Evolutionary conservation across 306 rosid genomes (phyloP), one percentile per base, ranked within the genome.

Genomic region (Trifolium pratense): DNA sequence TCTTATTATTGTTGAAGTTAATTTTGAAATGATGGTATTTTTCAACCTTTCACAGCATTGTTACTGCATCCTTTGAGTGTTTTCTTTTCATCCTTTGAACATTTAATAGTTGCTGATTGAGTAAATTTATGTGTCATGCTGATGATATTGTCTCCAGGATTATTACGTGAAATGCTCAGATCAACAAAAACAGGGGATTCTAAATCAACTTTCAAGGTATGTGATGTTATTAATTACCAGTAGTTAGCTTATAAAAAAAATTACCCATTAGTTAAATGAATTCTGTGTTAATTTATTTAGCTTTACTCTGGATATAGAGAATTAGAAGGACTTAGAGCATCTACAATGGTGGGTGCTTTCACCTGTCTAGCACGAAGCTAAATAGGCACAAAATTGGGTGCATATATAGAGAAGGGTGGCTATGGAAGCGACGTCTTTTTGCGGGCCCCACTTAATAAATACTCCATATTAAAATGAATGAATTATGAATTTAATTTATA

Each of bases 171-270:
- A 82, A 94, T 94, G 99, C 89, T 94, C 43, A 91, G 92, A 68
- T 86, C 91, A 10, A 70, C 95, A 60, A 94, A 85, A 87, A 82
- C 86, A 15, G 92, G 96, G 77, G 97, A 94, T 86, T 94, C 96
- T 74, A 89, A 86, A 81, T 83, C 94, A 57, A 89, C 96, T 46
- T 91, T 96, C 97, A 94, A 94, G 98, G 98, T 94, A 86, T 63
- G 34, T 32, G 66, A 45, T 79, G 64, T 21, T 21, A 21, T 21
- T 21, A 21, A 21, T 21, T 21, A 21, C 25, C 25, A 21, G 1
- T 21, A 2, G 25, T 21, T 21, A 21, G 25, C 25, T 21, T 21
- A 21, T 21, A 21, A 21, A 21, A 2, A 21, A 21, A 21, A 21
- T 21, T 21, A 21, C 25, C 63, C 48, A 55, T 32, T 70, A 10